Conservation (phyloP, 169 alveolate genomes). For the Neospora caninum region DNA sequence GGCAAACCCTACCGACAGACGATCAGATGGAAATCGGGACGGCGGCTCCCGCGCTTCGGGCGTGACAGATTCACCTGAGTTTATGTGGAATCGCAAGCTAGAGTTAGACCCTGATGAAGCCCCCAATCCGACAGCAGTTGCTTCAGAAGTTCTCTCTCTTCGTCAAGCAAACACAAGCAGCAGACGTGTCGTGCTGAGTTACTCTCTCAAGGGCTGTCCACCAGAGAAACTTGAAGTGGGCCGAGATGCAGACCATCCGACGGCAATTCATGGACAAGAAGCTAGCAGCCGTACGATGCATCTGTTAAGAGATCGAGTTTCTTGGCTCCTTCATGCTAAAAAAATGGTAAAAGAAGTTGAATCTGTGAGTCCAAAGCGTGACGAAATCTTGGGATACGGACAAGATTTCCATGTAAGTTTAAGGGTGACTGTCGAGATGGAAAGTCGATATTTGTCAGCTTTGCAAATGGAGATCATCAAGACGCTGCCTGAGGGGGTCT, state of each 20-base stretch:
- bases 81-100: too few species aligned
- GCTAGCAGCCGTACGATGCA: slow-evolving; percentile 26
- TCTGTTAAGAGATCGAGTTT: neutral
- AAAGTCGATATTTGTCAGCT: slow-evolving; percentile 45
- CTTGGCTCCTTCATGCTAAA: slow-evolving; percentile 33
- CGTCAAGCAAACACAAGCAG: neutral
- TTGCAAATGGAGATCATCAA: slow-evolving; percentile 50
- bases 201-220: neutral
- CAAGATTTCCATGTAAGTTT: neutral
- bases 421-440: slow-evolving; percentile 31
- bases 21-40: too few species aligned
- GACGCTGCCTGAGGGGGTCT: slow-evolving; percentile 37
- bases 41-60: too few species aligned
- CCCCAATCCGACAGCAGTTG: neutral
- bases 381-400: neutral
- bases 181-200: slow-evolving; percentile 37
- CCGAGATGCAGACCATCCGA: neutral
- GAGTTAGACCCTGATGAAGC: neutral
- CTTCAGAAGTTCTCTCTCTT: neutral
- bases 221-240: slow-evolving; percentile 5
- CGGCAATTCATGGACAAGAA: slow-evolving; percentile 41
- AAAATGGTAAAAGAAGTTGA: slow-evolving; percentile 9
- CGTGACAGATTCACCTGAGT: too few species aligned
- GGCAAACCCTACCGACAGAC: neutral
- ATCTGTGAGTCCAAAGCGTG: neutral